Base-by-base conservation (phyloP, 202 grass and related monocot species). In the Musa balbisiana region DNA sequence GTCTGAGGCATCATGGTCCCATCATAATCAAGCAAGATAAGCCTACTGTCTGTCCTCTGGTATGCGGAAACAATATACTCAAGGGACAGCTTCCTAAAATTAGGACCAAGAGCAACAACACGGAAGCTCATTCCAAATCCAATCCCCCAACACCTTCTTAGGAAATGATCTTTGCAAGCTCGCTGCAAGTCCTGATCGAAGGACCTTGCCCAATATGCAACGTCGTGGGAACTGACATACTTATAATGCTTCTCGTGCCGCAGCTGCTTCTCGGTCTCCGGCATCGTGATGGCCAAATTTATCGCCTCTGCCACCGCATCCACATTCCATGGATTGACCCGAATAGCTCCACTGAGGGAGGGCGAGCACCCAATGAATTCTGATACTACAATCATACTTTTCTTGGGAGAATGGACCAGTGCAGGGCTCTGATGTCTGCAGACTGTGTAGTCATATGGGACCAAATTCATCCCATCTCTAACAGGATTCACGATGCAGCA, bases 251-350 rank as follows among this genome's bases (percentile, higher is more conserved):
- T 92, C 55, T 86, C 85, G 25, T 92, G 89, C 70, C 89, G 72
- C 74, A 92, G 17, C 55, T 86, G 83, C 78, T 87, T 82, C 74
- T 92, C 89, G 8, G 8, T 9, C 56, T 83, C 71, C 12, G 79
- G 43, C 83, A 88, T 81, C 26, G 43, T 55, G 49, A 92, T 77
- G 24, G 89, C 85, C 33, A 77, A 65, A 72, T 71, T 73, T 71
- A 92, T 88, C 17, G 74, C 85, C 9, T 92, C 81, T 0, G 83
- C 77, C 49, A 88, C 85, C 0, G 66, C 79, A 14, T 88, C 82
- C n/a, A 91, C 66, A 72, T 87, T 87, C 89, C 89, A 91, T 0
- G 89, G 89, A 71, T 91, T 91, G n/a, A 91, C 60, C 5, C 85
- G 85, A 54, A 88, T 83, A 19, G 89, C 89, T 16, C 85, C 89